Base-by-base conservation (phyloP, 768 basidiomycete genomes). In the Boletus coccyginus region DNA sequence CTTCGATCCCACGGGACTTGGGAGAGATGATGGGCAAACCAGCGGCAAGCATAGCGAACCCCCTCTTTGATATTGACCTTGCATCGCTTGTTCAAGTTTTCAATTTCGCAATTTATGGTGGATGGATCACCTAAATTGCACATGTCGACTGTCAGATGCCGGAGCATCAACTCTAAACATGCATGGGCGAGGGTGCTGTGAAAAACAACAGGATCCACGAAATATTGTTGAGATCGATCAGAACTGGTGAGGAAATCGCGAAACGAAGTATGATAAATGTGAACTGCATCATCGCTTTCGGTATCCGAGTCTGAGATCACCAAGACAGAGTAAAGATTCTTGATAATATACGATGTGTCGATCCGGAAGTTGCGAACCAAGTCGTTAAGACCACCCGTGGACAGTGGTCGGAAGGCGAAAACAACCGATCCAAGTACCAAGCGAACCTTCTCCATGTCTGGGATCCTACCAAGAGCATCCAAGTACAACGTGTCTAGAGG, bases 231-330 rank as follows among this genome's bases (percentile, higher is more conserved):
- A 40, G 63, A 64, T 56, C 63, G 63, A 21, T 42, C 39, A 2
- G 53, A 10, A 19, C 39, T 48, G 13, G 63, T 55, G 51, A 64
- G 59, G 52, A 64, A 64, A 35, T 64, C 63, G 16, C 63, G 59
- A 40, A 64, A 64, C 14, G 63, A 64, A 12, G 62, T 64, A 35
- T 64, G 63, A 43, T 64, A 64, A 31, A 64, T 43, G 31, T 60
- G 48, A 51, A 64, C 35, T n/a, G 53, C 38, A 36, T 59, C 58
- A 8, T 61, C 49, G 7, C 31, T 36, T 54, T 50, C 48, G 32
- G 5, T 33, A 19, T 47, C 48, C 4, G 46, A 55, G 42, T 55
- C 45, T 17, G 62, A 55, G 31, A 56, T 43, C 43, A 56, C 31
- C 33, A 64, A 53, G 6, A 64, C 63, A 10, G 63, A 64, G 14